phyloP scores from a whole-genome alignment of 371 early-diverging fungal genomes.

The Blastocladiella emersonii region DNA sequence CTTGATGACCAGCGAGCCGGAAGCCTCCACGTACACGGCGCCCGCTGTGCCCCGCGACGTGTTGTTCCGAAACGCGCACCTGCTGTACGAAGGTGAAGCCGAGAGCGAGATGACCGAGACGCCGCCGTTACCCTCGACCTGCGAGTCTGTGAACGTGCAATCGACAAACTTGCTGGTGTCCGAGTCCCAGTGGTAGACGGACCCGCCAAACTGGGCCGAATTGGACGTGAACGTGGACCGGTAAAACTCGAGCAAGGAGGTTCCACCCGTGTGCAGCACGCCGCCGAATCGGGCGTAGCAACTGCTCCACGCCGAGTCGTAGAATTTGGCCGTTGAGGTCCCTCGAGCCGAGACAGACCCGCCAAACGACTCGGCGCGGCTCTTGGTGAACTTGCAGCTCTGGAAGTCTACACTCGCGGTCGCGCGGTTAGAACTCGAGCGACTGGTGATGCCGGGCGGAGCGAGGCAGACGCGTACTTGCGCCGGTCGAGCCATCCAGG shows the following conservation, averaged over 20 bases:
- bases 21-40: background rate
- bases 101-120: background rate
- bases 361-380: conserved; percentile 2
- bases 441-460: background rate
- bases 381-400: background rate
- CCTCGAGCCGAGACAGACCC: background rate
- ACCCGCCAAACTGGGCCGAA: background rate
- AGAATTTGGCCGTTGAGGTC: background rate
- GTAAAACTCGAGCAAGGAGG: background rate
- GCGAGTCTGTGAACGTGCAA: background rate
- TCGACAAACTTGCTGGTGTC: background rate
- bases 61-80: conserved; percentile 1
- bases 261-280: background rate
- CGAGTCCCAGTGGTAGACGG: background rate
- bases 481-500: background rate
- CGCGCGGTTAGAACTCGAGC: too few relatives aligned
- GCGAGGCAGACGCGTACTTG: background rate
- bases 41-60: background rate
- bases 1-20: background rate
- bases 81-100: background rate
- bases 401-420: background rate
- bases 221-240: background rate
- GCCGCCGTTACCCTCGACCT: background rate
- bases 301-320: background rate
- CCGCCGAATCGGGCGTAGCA: conserved; percentile 2